These are phyloP conservation scores for Plasmodium chabaudi DNA, from an alignment of 169 alveolate genomes.

Conservation along the genomic window DNA sequence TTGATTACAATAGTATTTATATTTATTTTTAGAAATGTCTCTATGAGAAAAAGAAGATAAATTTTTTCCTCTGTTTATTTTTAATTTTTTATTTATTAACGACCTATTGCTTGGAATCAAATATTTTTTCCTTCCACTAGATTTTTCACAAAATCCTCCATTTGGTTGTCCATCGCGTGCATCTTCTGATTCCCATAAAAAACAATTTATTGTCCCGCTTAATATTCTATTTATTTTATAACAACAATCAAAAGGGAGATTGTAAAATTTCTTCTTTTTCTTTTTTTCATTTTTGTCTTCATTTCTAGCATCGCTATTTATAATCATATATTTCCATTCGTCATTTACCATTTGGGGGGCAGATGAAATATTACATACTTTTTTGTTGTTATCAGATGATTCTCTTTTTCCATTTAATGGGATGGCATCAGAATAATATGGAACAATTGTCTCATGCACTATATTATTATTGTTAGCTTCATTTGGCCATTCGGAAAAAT, in stretches of 20 bases:
- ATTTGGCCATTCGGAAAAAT: conserved; percentile 8
- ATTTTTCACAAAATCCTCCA: neutral
- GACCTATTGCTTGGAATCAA: conserved; percentile 10
- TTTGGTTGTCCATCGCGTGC: neutral
- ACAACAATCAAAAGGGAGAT: conserved; percentile 30
- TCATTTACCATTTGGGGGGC: neutral
- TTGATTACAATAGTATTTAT: neutral
- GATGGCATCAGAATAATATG: neutral
- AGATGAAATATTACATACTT: neutral
- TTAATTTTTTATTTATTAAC: conserved; percentile 8
- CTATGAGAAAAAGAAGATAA: neutral
- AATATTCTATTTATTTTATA: conserved; percentile 5
- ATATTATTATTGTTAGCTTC: neutral
- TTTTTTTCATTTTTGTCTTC: conserved; percentile 2
- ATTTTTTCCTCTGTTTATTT: neutral
- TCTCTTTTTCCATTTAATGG: neutral
- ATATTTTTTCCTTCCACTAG: conserved; percentile 12
- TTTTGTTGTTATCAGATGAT: neutral
- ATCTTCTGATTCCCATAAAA: conserved; percentile 5
- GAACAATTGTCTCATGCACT: neutral
- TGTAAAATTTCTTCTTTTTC: neutral
- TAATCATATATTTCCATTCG: neutral
- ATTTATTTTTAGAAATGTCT: neutral
- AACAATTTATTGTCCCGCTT: conserved; percentile 27
- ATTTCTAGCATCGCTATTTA: neutral